phyloP scores from a whole-genome alignment of 345 rosid genomes.

The Arabidopsis arenosa region DNA sequence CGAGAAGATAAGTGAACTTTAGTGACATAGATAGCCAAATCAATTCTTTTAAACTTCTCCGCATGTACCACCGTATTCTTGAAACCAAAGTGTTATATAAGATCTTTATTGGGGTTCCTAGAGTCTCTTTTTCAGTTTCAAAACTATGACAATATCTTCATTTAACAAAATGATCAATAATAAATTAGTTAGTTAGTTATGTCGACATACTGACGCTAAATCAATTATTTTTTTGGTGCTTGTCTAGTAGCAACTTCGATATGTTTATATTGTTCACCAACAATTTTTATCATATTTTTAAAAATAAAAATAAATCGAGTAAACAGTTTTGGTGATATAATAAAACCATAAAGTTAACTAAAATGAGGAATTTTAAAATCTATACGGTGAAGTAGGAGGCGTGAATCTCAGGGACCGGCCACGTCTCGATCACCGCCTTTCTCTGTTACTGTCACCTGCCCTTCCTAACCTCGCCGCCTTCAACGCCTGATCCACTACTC shows the following conservation, averaged over 20 bases:
- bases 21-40: no score
- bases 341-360: background rate
- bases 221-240: background rate
- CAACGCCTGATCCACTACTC: conserved; percentile 1
- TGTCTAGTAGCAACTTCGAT: background rate
- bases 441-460: conserved; percentile 11
- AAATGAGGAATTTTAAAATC: background rate
- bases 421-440: conserved; percentile 30
- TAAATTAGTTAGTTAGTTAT: background rate
- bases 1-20: no score
- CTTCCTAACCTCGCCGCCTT: conserved; percentile 1
- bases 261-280: background rate
- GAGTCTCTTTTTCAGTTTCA: no score
- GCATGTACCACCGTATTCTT: no score
- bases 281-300: background rate
- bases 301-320: background rate
- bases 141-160: background rate
- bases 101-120: no score
- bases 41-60: no score
- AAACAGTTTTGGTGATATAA: background rate
- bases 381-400: background rate
- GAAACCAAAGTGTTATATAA: no score
- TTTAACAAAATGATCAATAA: background rate
- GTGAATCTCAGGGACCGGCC: conserved; percentile 18
- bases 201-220: background rate